Percentiles rank a stretch among this genome's conserved stretches.
These are phyloP conservation scores for Aquilaria malaccensis DNA, from an alignment of 345 rosid genomes.

Conservation along the genomic window DNA sequence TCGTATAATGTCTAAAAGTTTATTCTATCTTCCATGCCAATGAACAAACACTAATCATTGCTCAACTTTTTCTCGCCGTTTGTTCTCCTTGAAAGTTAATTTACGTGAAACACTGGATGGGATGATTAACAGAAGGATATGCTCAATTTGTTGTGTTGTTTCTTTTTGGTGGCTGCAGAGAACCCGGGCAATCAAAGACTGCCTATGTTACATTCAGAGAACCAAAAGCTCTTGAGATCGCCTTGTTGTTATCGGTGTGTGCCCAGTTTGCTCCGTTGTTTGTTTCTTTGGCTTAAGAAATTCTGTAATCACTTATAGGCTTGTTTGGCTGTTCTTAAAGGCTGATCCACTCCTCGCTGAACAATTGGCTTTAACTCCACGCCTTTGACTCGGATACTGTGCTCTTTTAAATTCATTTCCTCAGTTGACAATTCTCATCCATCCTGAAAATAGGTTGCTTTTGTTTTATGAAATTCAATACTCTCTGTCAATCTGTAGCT, in stretches of 20 bases:
- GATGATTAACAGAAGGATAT: constrained; percentile 2
- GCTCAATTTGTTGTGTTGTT: constrained; percentile 10
- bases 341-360: too few relatives aligned
- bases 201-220: constrained; percentile 88
- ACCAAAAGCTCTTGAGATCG: constrained; percentile 86
- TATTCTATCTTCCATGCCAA: too few relatives aligned
- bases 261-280: constrained; percentile 2
- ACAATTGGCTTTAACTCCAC: too few relatives aligned
- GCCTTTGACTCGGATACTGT: not conserved
- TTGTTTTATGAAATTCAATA: constrained; percentile 1
- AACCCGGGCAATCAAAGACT: constrained; percentile 38
- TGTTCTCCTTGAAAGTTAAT: too few relatives aligned
- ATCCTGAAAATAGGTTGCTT: constrained; percentile 9
- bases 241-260: constrained; percentile 68
- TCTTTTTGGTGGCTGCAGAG: constrained; percentile 37
- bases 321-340: not conserved
- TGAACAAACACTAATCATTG: too few relatives aligned
- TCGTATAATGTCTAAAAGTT: too few relatives aligned
- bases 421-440: not conserved
- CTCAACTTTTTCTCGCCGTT: too few relatives aligned
- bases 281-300: constrained; percentile 1
- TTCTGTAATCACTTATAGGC: constrained; percentile 4
- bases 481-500: not conserved
- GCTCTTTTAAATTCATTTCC: constrained; percentile 5
- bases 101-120: too few relatives aligned